phyloP scores from a whole-genome alignment of 805 yeast genomes.

The Candida caryicola region DNA sequence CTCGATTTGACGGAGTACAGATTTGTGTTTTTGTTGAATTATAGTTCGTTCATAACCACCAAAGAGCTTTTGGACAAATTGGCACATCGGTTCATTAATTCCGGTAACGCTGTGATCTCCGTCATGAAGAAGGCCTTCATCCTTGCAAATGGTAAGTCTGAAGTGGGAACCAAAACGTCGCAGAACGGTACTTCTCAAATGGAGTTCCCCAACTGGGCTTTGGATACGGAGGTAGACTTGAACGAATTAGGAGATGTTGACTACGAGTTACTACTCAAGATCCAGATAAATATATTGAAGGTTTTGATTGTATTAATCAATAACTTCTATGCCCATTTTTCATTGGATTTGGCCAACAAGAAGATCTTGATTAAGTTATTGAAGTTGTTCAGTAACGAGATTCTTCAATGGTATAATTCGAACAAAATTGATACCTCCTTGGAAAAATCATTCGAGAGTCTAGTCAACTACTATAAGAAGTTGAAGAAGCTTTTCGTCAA shows the following conservation, averaged over 20 bases:
- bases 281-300: constrained; percentile 79
- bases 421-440: constrained; percentile 35
- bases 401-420: constrained; percentile 47
- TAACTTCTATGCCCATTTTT: constrained; percentile 72
- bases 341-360: constrained; percentile 62
- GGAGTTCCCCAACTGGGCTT: constrained; percentile 61
- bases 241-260: constrained; percentile 49
- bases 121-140: constrained; percentile 35
- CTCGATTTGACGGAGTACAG: constrained; percentile 41
- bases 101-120: constrained; percentile 44
- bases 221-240: constrained; percentile 35
- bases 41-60: constrained; percentile 39
- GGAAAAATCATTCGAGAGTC: constrained; percentile 36
- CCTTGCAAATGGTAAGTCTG: constrained; percentile 10
- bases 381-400: constrained; percentile 65
- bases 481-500: constrained; percentile 69
- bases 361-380: constrained; percentile 60
- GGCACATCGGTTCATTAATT: constrained; percentile 40
- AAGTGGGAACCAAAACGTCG: constrained; percentile 7
- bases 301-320: constrained; percentile 67
- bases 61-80: constrained; percentile 38
- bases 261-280: constrained; percentile 66
- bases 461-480: constrained; percentile 53
- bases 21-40: constrained; percentile 40
- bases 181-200: constrained; percentile 7